A percentile compares a stretch with the other conserved stretches of the same genome.
These are phyloP conservation scores for Agaricus blazei DNA, from an alignment of 768 basidiomycete genomes.

Conservation along the genomic window DNA sequence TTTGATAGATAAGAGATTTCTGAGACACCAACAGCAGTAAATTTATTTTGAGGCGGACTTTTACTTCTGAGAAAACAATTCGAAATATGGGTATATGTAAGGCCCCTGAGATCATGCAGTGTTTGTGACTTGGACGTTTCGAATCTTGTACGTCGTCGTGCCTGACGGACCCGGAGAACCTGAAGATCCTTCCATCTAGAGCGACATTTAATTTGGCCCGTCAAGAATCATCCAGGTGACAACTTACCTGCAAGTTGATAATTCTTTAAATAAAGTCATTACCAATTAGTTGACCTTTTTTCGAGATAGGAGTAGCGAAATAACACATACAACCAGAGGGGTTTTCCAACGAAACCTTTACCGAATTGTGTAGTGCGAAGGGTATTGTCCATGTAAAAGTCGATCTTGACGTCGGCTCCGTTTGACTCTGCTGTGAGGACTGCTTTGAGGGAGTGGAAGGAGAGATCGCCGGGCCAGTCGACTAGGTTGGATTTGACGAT, in stretches of 20 bases:
- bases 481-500: conserved; percentile 34
- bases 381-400: conserved; percentile 36
- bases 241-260: conserved; percentile 33
- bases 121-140: conserved; percentile 34
- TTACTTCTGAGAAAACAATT: no score
- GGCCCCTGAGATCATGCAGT: conserved; percentile 20
- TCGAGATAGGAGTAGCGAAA: not conserved
- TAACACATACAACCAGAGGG: conserved; percentile 35
- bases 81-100: no score
- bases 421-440: conserved; percentile 34
- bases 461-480: conserved; percentile 36
- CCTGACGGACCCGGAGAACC: conserved; percentile 37
- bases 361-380: conserved; percentile 33
- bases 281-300: not conserved
- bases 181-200: conserved; percentile 43
- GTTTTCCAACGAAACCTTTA: conserved; percentile 32
- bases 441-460: conserved; percentile 38
- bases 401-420: conserved; percentile 31
- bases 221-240: not conserved
- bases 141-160: conserved; percentile 35
- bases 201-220: not conserved
- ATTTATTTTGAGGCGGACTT: no score
- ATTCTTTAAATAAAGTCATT: conserved; percentile 23
- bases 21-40: no score
- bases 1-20: no score